Evolutionary conservation across 805 yeast species (phyloP), one percentile per base, ranked within the genome.

Genomic region (Candida verbasci): DNA sequence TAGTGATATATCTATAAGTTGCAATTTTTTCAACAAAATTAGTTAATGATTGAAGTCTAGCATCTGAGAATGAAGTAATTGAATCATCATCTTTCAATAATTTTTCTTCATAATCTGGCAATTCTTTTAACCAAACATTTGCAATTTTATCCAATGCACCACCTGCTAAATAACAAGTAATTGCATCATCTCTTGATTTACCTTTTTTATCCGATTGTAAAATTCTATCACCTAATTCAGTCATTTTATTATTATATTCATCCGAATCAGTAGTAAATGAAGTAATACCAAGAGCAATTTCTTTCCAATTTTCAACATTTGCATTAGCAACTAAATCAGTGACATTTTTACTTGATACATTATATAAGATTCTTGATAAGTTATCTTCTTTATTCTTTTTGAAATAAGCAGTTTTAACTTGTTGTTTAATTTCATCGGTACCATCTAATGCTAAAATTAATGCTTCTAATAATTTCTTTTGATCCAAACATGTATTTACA

Each of bases 11-110:
- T 49, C 83, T 72, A 57, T 80, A 88, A 17, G 85, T 82, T 24
- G 87, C 76, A 43, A 89, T 74, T 60, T 89, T 89, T 56, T 86
- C 95, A 35, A 86, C 83, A 53, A 88, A 82, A 50, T 78, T 82
- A 36, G 82, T 81, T 55, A 91, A 68, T 7, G 96, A 83, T 47
- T 77, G 83, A 47, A 83, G 79, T 51, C 87, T 87, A 16, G 96
- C 95, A 45, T 83, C 93, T 38, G 83, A 82, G 1, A 86, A 78
- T 3, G 95, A 75, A 0, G 62, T 37, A 27, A 74, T 56, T 25
- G 66, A 57, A 8, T 63, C 59, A 21, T 44, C 40, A 45, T 77
- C 81, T 32, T 70, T 61, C 50, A 83, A 65, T 38, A 69, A 62
- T 23, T 49, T 50, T 4, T 49, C 39, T 50, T 76, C 79, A 41